Base-by-base conservation (phyloP, 2,329 filamentous ascomycete genomes). In the Beauveria sp. region DNA sequence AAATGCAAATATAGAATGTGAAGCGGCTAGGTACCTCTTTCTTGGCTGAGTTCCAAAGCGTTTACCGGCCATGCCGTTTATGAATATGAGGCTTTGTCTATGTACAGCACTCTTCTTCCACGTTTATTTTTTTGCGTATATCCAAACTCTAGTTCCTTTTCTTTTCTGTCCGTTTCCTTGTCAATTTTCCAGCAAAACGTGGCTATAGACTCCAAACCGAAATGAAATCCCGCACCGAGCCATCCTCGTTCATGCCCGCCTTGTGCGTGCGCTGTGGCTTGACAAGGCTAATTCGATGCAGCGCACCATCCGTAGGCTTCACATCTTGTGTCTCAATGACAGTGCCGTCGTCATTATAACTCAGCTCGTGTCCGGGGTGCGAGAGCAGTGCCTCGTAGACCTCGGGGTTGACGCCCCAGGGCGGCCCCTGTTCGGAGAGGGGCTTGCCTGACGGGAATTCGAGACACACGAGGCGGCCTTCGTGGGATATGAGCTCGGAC, bases 401-500 rank as follows among this genome's bases (percentile, higher is more conserved):
- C 63, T 85, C 81, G 1, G 88, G 81, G 14, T 84, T 82, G 46
- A 90, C 74, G 8, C 86, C 84, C 80, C 84, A 92, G 2, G 91
- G 91, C 14, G 91, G 91, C 0, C 91, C 91, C 10, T 80, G 80
- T 10, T 81, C 78, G 12, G 77, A 78, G 10, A 87, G 80, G 47
- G 84, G 79, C 71, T 92, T 94, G 63, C 84, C 81, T 1, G 87
- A 85, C 10, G 91, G 91, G 71, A 89, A 96, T 71, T 96, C 91
- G 63, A 96, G 80, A 73, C 84, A 87, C 56, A 87, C 70, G 28
- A 88, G 75, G 43, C 79, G 75, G 24, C 84, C 83, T 26, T 66
- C 70, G 6, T 76, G 76, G 22, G 72, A 66, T 34, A 87, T 74
- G 44, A 87, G 75, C 44, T 79, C 69, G 16, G 73, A 67, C 72